Conservation (phyloP, 192 early-diverging fungal species). For the Backusella westeae region DNA sequence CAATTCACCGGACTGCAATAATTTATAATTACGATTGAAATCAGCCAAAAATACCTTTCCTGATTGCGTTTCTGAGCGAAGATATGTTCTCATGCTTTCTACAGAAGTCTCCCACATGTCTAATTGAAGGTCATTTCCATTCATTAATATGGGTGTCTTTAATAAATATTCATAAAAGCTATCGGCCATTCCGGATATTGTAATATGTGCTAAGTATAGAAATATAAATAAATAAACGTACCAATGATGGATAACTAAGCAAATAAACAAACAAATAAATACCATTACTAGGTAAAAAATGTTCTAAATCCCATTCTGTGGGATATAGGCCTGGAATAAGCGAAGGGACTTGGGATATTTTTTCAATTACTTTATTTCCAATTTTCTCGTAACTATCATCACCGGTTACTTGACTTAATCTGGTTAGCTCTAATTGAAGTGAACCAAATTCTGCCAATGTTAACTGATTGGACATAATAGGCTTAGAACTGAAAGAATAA, state of each 20-base stretch:
- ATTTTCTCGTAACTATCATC: conserved; percentile 56
- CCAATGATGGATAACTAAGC: not conserved
- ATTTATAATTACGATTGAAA: conserved; percentile 4
- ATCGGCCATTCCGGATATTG: conserved; percentile 47
- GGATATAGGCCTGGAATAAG: conserved; percentile 60
- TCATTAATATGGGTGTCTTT: conserved; percentile 51
- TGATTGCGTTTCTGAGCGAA: conserved; percentile 18
- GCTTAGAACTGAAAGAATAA: conserved; percentile 14
- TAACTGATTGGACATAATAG: not conserved
- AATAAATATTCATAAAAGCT: conserved; percentile 66
- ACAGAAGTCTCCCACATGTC: conserved; percentile 37
- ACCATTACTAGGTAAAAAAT: conserved; percentile 20
- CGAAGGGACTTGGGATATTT: conserved; percentile 40
- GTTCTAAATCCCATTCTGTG: conserved; percentile 42
- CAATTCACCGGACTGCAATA: conserved; percentile 31
- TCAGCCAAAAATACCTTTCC: conserved; percentile 22
- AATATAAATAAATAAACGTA: not conserved
- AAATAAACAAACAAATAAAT: not conserved
- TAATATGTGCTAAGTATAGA: conserved; percentile 20
- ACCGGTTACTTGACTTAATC: conserved; percentile 72
- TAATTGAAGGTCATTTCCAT: conserved; percentile 34
- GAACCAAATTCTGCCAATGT: conserved; percentile 68
- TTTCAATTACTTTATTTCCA: conserved; percentile 50
- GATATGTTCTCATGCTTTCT: conserved; percentile 19
- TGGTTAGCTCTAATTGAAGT: conserved; percentile 78